Evolutionary conservation across 2,329 filamentous ascomycete genomes (phyloP).

Genomic region (Exophiala xenobiotica): DNA sequence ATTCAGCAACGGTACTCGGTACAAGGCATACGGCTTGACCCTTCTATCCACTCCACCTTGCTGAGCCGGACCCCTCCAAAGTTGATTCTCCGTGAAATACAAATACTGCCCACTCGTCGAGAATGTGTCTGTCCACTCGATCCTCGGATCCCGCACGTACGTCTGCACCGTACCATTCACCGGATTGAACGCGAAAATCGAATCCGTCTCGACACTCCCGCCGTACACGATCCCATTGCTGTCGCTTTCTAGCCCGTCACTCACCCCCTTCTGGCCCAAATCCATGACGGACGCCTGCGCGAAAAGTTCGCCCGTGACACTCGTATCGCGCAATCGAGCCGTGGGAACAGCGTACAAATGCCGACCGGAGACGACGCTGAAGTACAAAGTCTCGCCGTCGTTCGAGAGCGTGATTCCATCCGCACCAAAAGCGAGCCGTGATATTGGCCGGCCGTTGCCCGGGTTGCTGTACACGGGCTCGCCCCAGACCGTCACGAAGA

Average conservation of each 20-base stretch:
- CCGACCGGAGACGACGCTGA: slow-evolving; percentile 45
- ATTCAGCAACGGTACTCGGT: slow-evolving; percentile 42
- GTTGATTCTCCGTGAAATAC: slow-evolving; percentile 56
- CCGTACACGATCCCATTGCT: slow-evolving; percentile 51
- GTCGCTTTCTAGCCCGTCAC: slow-evolving; percentile 55
- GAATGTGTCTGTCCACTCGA: slow-evolving; percentile 54
- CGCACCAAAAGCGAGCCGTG: slow-evolving; percentile 45
- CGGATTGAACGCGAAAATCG: slow-evolving; percentile 49
- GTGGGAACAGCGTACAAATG: slow-evolving; percentile 50
- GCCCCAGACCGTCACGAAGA: slow-evolving; percentile 52
- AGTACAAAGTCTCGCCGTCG: slow-evolving; percentile 50
- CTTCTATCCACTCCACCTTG: slow-evolving; percentile 46
- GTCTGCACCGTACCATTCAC: slow-evolving; percentile 43
- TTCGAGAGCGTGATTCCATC: slow-evolving; percentile 54
- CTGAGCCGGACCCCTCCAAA: slow-evolving; percentile 39
- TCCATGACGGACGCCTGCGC: slow-evolving; percentile 46
- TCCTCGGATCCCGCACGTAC: slow-evolving; percentile 48
- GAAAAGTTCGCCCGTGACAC: slow-evolving; percentile 42
- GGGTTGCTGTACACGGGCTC: slow-evolving; percentile 46
- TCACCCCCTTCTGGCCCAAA: slow-evolving; percentile 50
- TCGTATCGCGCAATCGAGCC: slow-evolving; percentile 41
- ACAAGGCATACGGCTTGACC: slow-evolving; percentile 45
- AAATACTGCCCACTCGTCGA: slow-evolving; percentile 47
- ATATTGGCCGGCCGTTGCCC: slow-evolving; percentile 37
- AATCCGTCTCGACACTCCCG: slow-evolving; percentile 53